phyloP scores from a whole-genome alignment of 2,329 filamentous ascomycete species.

The Botrytis squamosa region DNA sequence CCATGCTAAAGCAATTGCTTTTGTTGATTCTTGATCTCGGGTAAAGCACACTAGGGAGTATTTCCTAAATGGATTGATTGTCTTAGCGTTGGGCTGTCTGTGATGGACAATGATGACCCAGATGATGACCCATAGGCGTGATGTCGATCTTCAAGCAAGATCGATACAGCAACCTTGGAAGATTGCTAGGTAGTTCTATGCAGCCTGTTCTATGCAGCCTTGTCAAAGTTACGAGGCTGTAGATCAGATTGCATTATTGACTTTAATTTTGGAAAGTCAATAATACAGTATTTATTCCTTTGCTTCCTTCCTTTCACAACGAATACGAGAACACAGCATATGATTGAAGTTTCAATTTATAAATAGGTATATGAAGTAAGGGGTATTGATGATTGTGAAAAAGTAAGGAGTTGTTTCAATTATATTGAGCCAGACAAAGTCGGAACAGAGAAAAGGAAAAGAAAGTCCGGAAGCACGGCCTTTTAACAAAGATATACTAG shows the following conservation, averaged over 20 bases:
- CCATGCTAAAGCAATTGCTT: background rate
- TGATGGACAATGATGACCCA: background rate
- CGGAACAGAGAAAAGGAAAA: background rate
- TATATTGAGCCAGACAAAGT: background rate
- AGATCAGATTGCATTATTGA: background rate
- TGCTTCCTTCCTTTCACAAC: background rate
- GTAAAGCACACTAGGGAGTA: background rate
- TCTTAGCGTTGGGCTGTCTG: background rate
- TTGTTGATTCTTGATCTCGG: background rate
- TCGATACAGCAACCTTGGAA: background rate
- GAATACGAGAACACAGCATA: slow-evolving; percentile 3
- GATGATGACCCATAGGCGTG: background rate
- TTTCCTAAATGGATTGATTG: background rate
- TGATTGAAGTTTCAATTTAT: slow-evolving; percentile 3
- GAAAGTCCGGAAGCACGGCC: background rate
- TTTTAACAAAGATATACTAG: background rate
- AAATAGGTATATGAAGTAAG: background rate
- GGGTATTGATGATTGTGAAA: background rate
- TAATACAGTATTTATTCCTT: background rate
- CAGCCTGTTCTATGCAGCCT: slow-evolving; percentile 16
- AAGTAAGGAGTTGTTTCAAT: slow-evolving; percentile 15
- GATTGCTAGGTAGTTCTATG: slow-evolving; percentile 1
- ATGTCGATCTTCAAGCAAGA: slow-evolving; percentile 3
- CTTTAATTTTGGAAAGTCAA: background rate
- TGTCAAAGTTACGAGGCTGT: background rate